A percentile compares a stretch with the other conserved stretches of the same genome.
Evolutionary conservation across 2,329 filamentous ascomycete species (phyloP).

Genomic region (Claviceps fusiformis): DNA sequence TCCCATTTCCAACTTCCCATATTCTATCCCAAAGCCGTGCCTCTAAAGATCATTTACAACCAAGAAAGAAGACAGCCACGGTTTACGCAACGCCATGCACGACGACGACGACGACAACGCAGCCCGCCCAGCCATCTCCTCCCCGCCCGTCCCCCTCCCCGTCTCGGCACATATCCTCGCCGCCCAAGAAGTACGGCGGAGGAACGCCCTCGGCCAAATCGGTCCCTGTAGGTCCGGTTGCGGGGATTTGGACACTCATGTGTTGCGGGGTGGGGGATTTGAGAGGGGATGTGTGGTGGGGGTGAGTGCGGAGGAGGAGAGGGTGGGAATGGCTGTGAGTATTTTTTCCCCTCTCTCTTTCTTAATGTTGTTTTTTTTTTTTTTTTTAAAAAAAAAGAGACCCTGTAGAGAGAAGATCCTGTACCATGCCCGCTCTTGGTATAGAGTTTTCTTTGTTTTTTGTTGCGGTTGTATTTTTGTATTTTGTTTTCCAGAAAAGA

Average conservation of each 20-base stretch:
- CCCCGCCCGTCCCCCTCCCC: conserved; percentile 22
- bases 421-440: too few relatives aligned
- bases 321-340: conserved; percentile 32
- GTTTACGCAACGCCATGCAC: not conserved
- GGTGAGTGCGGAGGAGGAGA: conserved; percentile 37
- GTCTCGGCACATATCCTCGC: conserved; percentile 30
- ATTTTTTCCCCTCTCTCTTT: conserved; percentile 3
- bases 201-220: conserved; percentile 15
- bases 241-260: conserved; percentile 31
- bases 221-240: conserved; percentile 30
- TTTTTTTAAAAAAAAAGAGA: too few relatives aligned
- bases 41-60: too few relatives aligned
- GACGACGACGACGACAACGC: not conserved
- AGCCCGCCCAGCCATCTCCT: not conserved
- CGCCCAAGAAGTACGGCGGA: conserved; percentile 23
- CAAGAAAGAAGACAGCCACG: too few relatives aligned
- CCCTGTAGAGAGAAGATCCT: too few relatives aligned
- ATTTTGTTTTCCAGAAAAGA: too few relatives aligned
- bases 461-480: too few relatives aligned
- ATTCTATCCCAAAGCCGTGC: too few relatives aligned
- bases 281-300: conserved; percentile 39
- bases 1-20: too few relatives aligned
- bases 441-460: too few relatives aligned
- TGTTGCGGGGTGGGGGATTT: conserved; percentile 35
- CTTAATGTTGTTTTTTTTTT: not conserved